Evolutionary conservation across 78 protist genomes (phyloP).

Genomic region (Protostelium mycophagum): DNA sequence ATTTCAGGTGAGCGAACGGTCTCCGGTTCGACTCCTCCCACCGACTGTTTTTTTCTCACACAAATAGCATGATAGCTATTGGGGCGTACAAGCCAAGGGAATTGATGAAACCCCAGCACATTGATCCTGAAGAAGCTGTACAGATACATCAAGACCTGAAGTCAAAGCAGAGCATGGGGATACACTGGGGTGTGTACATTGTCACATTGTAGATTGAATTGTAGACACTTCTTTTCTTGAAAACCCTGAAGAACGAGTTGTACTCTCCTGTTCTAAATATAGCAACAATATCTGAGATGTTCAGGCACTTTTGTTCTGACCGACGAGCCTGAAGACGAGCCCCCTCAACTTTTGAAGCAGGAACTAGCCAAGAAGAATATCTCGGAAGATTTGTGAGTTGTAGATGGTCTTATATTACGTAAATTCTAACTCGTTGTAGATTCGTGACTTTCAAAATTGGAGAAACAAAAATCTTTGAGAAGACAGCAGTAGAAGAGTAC

Average conservation of each 20-base stretch:
- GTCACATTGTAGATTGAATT: constrained; percentile 4
- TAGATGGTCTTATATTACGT: no score
- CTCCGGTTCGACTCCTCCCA: no score
- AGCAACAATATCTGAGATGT: no score
- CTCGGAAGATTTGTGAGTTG: background rate
- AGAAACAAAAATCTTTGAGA: no score
- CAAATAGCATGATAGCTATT: constrained; percentile 19
- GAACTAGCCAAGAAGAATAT: background rate
- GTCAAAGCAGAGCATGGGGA: constrained; percentile 17
- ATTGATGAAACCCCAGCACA: constrained; percentile 23
- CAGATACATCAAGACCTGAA: constrained; percentile 18
- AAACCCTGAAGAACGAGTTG: no score
- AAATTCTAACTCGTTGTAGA: no score
- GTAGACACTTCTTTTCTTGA: no score
- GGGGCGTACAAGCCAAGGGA: constrained; percentile 57
- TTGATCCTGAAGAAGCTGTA: constrained; percentile 41
- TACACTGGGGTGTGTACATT: constrained; percentile 54
- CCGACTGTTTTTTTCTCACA: background rate
- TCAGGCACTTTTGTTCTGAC: background rate
- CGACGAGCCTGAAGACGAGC: background rate
- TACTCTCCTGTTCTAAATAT: no score
- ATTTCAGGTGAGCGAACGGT: constrained; percentile 4
- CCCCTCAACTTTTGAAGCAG: background rate
- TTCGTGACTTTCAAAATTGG: no score
- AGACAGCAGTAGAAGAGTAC: no score